Evolutionary conservation across 805 yeast species (phyloP).

Genomic region (Danielia reshetovae): DNA sequence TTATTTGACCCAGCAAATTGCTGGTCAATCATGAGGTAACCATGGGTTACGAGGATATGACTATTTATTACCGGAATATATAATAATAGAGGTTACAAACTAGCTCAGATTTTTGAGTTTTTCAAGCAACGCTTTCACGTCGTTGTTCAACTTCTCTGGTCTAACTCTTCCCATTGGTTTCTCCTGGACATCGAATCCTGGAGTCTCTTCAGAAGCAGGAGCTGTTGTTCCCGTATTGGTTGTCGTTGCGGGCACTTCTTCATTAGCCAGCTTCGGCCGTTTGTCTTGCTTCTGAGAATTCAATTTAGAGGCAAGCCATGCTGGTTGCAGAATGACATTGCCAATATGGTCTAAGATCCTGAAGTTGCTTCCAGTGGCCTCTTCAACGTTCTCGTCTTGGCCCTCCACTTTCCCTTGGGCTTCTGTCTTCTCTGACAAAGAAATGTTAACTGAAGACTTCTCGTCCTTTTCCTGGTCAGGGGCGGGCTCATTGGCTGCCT

Average conservation of each 20-base stretch:
- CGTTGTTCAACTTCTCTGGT: conserved; percentile 3
- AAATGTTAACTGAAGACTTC: not conserved
- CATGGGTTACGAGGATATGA: conserved; percentile 4
- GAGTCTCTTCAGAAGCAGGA: not conserved
- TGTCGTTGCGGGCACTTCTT: not conserved
- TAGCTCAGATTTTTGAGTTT: no score
- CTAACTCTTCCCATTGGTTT: not conserved
- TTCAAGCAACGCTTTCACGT: conserved; percentile 3
- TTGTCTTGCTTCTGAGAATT: no score
- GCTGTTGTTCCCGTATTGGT: not conserved
- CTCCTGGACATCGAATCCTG: not conserved
- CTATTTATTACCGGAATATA: conserved; percentile 5
- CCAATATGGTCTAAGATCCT: not conserved
- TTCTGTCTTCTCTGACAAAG: not conserved
- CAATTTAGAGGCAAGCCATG: not conserved
- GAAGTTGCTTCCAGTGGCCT: not conserved
- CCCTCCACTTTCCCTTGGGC: not conserved
- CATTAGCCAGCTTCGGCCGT: no score
- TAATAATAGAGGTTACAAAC: not conserved
- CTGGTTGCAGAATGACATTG: not conserved
- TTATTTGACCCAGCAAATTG: no score
- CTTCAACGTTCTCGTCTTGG: no score
- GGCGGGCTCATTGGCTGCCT: not conserved
- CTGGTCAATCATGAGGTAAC: no score
- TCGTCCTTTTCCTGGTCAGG: not conserved